Percentiles rank a stretch among this genome's conserved stretches.
These are phyloP conservation scores for Arctium minus DNA, from an alignment of 129 eudicot species.

Conservation along the genomic window DNA sequence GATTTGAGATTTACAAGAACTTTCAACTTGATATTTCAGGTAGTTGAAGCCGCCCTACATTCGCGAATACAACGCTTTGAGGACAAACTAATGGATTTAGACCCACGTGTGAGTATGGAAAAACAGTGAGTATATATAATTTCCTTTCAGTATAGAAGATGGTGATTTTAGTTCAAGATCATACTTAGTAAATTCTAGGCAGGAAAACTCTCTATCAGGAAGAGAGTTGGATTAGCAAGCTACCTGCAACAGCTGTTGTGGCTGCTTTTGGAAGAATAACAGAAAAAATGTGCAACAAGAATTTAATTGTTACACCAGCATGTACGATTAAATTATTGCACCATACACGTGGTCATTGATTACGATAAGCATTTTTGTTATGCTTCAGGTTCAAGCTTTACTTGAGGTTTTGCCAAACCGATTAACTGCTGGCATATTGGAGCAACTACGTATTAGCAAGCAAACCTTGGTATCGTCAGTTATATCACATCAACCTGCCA, in stretches of 20 bases:
- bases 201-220: slow-evolving; percentile 1
- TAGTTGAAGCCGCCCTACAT: slow-evolving; percentile 93
- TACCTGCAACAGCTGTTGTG: not conserved
- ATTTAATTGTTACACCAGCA: not conserved
- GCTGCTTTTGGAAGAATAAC: not conserved
- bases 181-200: slow-evolving; percentile 15
- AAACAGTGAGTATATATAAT: slow-evolving; percentile 60
- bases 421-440: slow-evolving; percentile 83
- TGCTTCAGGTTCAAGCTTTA: slow-evolving; percentile 79
- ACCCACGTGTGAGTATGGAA: slow-evolving; percentile 98
- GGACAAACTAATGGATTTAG: slow-evolving; percentile 77
- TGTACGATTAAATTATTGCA: not conserved
- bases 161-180: not conserved
- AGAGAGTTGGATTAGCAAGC: not conserved
- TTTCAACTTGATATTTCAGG: slow-evolving; percentile 45
- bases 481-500: not conserved
- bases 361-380: slow-evolving; percentile 3
- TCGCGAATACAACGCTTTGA: slow-evolving; percentile 89
- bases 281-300: not conserved
- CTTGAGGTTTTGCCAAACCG: slow-evolving; percentile 93
- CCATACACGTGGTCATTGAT: slow-evolving; percentile 8
- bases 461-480: slow-evolving; percentile 69
- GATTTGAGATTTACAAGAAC: not conserved
- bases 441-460: slow-evolving; percentile 92
- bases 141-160: not conserved